Percentiles rank a stretch among this genome's conserved stretches.
phyloP scores from a whole-genome alignment of 2,329 filamentous ascomycete species.

The Fusarium solani-melongenae region DNA sequence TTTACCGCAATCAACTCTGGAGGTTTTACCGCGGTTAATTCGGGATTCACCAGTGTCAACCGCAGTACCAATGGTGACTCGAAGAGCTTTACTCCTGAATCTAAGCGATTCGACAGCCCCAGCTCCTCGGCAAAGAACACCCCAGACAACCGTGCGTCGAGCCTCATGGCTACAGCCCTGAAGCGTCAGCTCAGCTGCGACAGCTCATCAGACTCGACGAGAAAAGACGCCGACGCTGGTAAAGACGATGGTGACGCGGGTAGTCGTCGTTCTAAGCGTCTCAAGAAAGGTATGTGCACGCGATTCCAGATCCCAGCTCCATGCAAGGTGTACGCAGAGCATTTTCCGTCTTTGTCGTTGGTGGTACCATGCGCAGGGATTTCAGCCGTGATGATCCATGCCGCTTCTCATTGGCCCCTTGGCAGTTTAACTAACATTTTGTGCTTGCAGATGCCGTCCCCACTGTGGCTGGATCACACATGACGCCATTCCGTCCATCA shows the following conservation, averaged over 20 bases:
- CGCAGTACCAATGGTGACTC: slow-evolving; percentile 55
- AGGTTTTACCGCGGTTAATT: slow-evolving; percentile 78
- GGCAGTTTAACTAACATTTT: slow-evolving; percentile 34
- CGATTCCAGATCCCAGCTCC: slow-evolving; percentile 15
- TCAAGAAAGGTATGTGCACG: slow-evolving; percentile 72
- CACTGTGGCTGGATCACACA: slow-evolving; percentile 94
- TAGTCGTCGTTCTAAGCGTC: slow-evolving; percentile 88
- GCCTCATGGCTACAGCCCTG: slow-evolving; percentile 67
- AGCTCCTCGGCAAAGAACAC: slow-evolving; percentile 72
- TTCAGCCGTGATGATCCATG: slow-evolving; percentile 36
- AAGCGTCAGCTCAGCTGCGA: slow-evolving; percentile 81
- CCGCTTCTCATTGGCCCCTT: slow-evolving; percentile 33
- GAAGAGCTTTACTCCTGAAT: slow-evolving; percentile 71
- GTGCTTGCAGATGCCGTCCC: slow-evolving; percentile 67
- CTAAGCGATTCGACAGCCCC: slow-evolving; percentile 71
- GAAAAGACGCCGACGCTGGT: slow-evolving; percentile 59
- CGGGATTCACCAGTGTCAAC: slow-evolving; percentile 76
- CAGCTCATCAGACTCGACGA: slow-evolving; percentile 58
- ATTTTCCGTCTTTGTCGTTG: slow-evolving; percentile 30
- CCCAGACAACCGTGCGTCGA: slow-evolving; percentile 70
- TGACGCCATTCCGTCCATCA: slow-evolving; percentile 90
- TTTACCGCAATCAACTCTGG: slow-evolving; percentile 60
- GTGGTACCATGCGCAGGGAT: slow-evolving; percentile 39
- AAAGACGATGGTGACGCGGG: slow-evolving; percentile 72
- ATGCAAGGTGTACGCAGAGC: slow-evolving; percentile 28